Evolutionary conservation across 257 asterid genomes (phyloP).

Genomic region (Agastache rugosa): DNA sequence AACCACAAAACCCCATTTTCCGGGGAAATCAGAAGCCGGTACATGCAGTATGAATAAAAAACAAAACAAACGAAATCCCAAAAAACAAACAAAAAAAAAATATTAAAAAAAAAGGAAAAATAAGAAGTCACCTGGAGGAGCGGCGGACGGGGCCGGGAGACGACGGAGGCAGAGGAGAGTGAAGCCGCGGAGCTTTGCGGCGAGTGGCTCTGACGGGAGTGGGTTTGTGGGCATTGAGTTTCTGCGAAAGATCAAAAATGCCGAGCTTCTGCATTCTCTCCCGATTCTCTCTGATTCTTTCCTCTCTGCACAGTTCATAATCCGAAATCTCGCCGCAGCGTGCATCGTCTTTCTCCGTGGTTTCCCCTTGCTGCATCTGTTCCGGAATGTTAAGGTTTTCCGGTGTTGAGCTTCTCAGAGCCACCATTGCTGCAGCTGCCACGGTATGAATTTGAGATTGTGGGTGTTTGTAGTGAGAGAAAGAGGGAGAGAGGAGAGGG

Average conservation of each 20-base stretch:
- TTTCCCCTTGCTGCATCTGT: constrained; percentile 9
- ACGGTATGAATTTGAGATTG: neutral
- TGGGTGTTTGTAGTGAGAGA: neutral
- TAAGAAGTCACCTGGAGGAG: constrained; percentile 67
- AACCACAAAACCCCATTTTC: constrained; percentile 18
- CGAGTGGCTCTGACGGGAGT: constrained; percentile 33
- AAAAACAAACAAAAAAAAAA: neutral
- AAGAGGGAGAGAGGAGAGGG: neutral
- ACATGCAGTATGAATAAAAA: constrained; percentile 16
- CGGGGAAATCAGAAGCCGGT: constrained; percentile 26
- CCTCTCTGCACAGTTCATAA: constrained; percentile 79
- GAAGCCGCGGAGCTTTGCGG: constrained; percentile 40
- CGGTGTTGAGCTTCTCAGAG: constrained; percentile 22
- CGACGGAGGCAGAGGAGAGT: constrained; percentile 48
- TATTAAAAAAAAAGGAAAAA: neutral
- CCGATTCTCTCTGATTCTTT: constrained; percentile 76
- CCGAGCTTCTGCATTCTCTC: constrained; percentile 91
- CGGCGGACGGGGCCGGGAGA: constrained; percentile 72
- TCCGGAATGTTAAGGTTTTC: constrained; percentile 26
- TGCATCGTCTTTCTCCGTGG: constrained; percentile 36
- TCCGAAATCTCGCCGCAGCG: constrained; percentile 37
- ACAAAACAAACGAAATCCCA: neutral
- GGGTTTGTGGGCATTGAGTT: constrained; percentile 57
- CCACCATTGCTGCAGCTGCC: constrained; percentile 38
- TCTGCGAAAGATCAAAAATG: constrained; percentile 67